These are phyloP conservation scores for Dioscorea dumetorum DNA, from an alignment of 106 monocot genomes.

Conservation along the genomic window DNA sequence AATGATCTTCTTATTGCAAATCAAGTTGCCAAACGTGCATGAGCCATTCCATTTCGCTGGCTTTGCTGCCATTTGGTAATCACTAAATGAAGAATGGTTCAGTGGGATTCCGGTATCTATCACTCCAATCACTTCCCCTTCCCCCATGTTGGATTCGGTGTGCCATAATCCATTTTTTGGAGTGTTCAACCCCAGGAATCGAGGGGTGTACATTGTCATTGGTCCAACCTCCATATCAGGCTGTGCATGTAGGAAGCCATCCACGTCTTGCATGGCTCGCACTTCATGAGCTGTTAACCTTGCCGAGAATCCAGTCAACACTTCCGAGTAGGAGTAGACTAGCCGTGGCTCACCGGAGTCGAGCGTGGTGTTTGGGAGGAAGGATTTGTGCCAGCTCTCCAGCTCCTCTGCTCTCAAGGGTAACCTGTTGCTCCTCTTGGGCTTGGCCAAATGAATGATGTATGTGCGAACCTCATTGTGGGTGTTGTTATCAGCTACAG, in stretches of 20 bases:
- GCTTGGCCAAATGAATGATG: neutral
- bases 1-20: conserved; percentile 10
- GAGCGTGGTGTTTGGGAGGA: neutral
- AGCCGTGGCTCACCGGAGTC: neutral
- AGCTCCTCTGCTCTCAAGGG: neutral
- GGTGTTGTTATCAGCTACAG: neutral
- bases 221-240: neutral
- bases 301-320: conserved; percentile 1
- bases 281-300: neutral
- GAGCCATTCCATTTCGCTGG: neutral
- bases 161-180: neutral
- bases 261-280: neutral
- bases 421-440: neutral
- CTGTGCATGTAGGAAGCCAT: neutral
- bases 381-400: conserved; percentile 2
- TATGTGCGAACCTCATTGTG: neutral
- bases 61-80: neutral
- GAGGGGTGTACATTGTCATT: conserved; percentile 2
- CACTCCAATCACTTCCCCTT: conserved; percentile 1
- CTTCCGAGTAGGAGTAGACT: neutral
- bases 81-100: neutral
- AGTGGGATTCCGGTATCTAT: conserved; percentile 1
- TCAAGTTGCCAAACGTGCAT: neutral
- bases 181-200: neutral
- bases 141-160: neutral